Evolutionary conservation across 2,329 filamentous ascomycete species (phyloP).

Genomic region (Fusarium secorum): DNA sequence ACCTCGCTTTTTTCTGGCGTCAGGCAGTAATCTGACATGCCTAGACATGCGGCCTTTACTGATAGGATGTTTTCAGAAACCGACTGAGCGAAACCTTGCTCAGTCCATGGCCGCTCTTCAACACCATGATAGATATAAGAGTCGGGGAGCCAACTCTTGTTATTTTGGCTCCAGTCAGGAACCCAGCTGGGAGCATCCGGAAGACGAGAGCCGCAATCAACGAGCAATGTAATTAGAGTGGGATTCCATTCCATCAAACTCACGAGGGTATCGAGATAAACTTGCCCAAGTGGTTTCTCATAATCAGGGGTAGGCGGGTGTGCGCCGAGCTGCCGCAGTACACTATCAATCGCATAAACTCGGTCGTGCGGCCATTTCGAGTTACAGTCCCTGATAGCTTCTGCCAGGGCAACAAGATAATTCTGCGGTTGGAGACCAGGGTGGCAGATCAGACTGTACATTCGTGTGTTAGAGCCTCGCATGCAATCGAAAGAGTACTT

Average conservation of each 20-base stretch:
- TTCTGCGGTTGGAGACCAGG: neutral
- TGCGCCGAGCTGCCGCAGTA: neutral
- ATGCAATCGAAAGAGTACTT: accelerated
- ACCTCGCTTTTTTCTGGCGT: neutral
- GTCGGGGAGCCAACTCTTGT: neutral
- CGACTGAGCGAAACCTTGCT: accelerated
- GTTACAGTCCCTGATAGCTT: neutral
- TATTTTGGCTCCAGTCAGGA: neutral
- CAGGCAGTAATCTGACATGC: neutral
- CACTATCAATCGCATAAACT: neutral
- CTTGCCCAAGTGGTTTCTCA: accelerated
- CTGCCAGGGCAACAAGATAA: neutral
- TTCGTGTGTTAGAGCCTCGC: accelerated
- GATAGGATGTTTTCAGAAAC: neutral
- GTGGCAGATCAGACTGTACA: neutral
- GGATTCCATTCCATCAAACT: neutral
- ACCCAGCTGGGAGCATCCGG: neutral
- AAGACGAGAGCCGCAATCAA: neutral
- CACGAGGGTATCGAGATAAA: neutral
- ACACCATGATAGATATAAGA: neutral
- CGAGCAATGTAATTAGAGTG: neutral
- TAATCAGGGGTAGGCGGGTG: neutral
- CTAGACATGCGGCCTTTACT: neutral
- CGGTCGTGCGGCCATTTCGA: neutral
- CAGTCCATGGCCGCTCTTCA: neutral